These are phyloP conservation scores for Daldinia decipiens DNA, from an alignment of 495 filamentous ascomycete genomes.

Conservation along the genomic window DNA sequence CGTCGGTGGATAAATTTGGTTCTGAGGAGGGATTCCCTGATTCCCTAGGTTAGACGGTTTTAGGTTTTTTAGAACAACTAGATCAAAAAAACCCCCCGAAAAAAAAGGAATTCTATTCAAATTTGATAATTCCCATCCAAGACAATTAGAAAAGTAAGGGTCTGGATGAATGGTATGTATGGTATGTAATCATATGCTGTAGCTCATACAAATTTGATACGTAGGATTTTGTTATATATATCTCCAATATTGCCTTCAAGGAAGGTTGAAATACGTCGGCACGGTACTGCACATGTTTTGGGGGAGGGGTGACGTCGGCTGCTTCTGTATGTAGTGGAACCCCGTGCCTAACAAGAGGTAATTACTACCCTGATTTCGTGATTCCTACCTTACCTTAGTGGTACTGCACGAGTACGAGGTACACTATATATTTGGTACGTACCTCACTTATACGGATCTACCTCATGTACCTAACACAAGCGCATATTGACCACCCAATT, in stretches of 20 bases:
- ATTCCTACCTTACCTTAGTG: conserved; percentile 2
- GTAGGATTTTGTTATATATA: conserved; percentile 30
- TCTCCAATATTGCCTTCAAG: conserved; percentile 8
- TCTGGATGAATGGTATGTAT: not conserved
- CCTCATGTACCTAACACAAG: not conserved
- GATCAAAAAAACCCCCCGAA: conserved; percentile 9
- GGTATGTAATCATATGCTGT: conserved; percentile 21
- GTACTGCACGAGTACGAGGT: not conserved
- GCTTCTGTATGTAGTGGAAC: conserved; percentile 22
- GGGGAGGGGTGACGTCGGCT: conserved; percentile 39
- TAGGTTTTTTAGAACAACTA: conserved; percentile 4
- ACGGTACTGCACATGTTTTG: conserved; percentile 11
- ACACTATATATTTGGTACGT: no score
- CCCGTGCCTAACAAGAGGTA: conserved; percentile 12
- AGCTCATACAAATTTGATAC: conserved; percentile 18
- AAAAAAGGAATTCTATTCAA: conserved; percentile 3
- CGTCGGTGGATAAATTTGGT: conserved; percentile 26
- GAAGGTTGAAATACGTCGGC: conserved; percentile 14
- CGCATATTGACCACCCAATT: not conserved
- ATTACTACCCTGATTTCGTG: conserved; percentile 9
- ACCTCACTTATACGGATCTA: conserved; percentile 2
- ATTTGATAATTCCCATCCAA: conserved; percentile 26
- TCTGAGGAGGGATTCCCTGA: conserved; percentile 12
- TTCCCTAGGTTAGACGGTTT: conserved; percentile 1
- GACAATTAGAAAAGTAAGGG: conserved; percentile 21